Evolutionary conservation across 495 filamentous ascomycete genomes (phyloP).

Genomic region (Trichoderma gamsii): DNA sequence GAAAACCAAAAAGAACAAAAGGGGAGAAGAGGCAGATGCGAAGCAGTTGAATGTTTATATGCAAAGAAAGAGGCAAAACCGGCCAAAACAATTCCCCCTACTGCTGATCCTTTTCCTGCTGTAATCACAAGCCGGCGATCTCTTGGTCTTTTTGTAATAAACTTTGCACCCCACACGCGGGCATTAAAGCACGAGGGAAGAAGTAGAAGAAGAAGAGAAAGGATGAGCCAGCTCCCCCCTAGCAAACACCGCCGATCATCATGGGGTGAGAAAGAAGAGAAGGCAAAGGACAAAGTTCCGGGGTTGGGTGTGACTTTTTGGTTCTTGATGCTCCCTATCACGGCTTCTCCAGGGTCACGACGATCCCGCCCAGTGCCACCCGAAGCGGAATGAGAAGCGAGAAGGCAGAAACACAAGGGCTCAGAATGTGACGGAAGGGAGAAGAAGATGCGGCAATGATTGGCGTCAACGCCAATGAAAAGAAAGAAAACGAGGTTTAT

Average conservation of each 20-base stretch:
- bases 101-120: background rate
- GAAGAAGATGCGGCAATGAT: background rate
- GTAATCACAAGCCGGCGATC: background rate
- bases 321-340: background rate
- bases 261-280: background rate
- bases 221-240: background rate
- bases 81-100: background rate
- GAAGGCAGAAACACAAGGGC: slow-evolving; percentile 13
- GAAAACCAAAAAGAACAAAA: background rate
- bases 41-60: background rate
- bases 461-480: background rate
- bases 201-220: no score
- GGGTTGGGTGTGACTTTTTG: background rate
- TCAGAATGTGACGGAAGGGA: background rate
- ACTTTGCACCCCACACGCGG: background rate
- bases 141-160: background rate
- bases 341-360: background rate
- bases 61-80: background rate
- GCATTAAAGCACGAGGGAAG: background rate
- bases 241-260: slow-evolving; percentile 9
- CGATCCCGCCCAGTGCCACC: slow-evolving; percentile 2
- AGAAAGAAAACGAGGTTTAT: background rate
- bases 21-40: background rate
- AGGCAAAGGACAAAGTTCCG: background rate
- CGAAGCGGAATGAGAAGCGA: slow-evolving; percentile 6